Conservation (phyloP, 2,329 filamentous ascomycete species). For the Huntiella omanensis region DNA sequence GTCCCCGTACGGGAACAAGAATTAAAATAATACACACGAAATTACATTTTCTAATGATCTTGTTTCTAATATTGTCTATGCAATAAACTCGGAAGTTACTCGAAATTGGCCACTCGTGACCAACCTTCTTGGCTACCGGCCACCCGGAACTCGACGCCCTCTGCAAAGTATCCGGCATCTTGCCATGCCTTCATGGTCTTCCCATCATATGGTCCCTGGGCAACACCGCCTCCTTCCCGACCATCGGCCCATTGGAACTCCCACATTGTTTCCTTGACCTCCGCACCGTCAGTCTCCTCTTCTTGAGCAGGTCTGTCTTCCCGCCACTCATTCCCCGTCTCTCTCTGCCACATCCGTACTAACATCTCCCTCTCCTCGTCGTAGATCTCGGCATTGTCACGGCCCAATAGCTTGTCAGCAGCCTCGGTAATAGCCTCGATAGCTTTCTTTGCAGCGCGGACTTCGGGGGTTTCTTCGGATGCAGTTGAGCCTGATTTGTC, state of each 20-base stretch:
- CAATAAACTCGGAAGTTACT: constrained; percentile 16
- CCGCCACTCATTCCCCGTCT: constrained; percentile 74
- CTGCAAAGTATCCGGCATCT: constrained; percentile 78
- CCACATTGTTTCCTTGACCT: constrained; percentile 37
- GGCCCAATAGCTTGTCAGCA: constrained; percentile 66
- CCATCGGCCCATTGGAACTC: constrained; percentile 88
- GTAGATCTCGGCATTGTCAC: constrained; percentile 80
- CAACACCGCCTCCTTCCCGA: constrained; percentile 49
- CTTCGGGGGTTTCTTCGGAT: constrained; percentile 40
- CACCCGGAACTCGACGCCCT: constrained; percentile 63
- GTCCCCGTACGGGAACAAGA: constrained; percentile 8
- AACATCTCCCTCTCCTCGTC: constrained; percentile 72
- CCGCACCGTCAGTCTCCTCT: constrained; percentile 12
- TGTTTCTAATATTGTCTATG: neutral
- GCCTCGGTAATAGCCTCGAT: constrained; percentile 77
- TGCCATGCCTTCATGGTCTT: constrained; percentile 81
- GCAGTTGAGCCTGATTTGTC: constrained; percentile 31
- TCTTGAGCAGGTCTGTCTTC: constrained; percentile 22
- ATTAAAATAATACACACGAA: constrained; percentile 11
- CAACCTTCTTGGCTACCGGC: constrained; percentile 36
- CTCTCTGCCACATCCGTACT: constrained; percentile 62
- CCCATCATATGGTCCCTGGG: constrained; percentile 75
- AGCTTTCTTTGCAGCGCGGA: constrained; percentile 47
- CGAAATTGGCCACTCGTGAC: constrained; percentile 31
- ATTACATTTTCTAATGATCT: neutral